Base-by-base conservation (phyloP, 2,329 filamentous ascomycete species). In the Neocatenulostroma microsporum region DNA sequence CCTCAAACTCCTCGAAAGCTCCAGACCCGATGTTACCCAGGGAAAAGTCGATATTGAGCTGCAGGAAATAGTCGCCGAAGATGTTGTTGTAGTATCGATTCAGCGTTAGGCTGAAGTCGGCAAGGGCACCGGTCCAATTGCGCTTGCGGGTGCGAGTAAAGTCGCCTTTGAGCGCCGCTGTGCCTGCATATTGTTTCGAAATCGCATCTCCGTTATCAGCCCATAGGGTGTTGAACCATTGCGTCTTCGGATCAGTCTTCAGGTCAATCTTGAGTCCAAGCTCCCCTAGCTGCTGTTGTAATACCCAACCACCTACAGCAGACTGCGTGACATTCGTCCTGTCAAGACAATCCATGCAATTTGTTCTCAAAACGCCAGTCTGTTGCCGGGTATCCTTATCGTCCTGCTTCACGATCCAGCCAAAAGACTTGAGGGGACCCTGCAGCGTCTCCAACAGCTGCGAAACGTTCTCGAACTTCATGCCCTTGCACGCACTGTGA, bases 341-440 rank as follows among this genome's bases (percentile, higher is more conserved):
- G 58, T 98, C 91, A 8, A 98, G 68, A 51, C 91, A 98, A 56
- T 98, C 91, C 91, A 98, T 96, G 61, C 91, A 98, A 55, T 98
- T 98, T 2, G 87, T 95, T 38, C 91, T 74, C n/a, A 96, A 60
- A 5, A 94, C 76, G 1, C 88, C 88, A 18, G 66, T 70, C 57
- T 95, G 88, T 30, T 56, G 59, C 21, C 62, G 60, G 14, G 62
- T 40, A 3, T 65, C 45, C 15, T 60, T 56, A 13, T 66, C 63
- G 20, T 66, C 55, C 7, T 69, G 61, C 11, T 73, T 58, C 10
- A 84, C 73, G 0, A 82, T 86, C 64, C 84, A 87, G 1, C 84
- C 80, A 30, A 82, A 76, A 4, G 70, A 67, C 28, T 82, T 77
- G 9, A 95, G 66, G n/a, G 74, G 78, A 3, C 70, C 63, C 19